Percentiles rank a stretch among this genome's conserved stretches.
phyloP scores from a whole-genome alignment of 371 early-diverging fungal genomes.

The Rhizopus microsporus region DNA sequence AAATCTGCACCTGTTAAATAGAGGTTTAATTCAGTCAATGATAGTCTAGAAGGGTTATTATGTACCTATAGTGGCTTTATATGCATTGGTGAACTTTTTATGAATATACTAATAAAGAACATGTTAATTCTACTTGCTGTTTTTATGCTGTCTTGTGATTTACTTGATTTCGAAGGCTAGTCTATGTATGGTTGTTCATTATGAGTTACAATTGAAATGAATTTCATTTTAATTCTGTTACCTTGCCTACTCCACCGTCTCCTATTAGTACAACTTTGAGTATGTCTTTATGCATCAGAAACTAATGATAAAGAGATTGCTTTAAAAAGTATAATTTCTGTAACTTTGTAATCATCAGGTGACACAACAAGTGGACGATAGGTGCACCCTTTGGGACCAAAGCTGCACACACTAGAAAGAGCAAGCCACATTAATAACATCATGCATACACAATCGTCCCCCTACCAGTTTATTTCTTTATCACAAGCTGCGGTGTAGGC shows the following conservation, averaged over 20 bases:
- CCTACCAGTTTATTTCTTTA: too few species aligned
- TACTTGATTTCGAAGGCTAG: slow-evolving; percentile 65
- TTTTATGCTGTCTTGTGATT: neutral
- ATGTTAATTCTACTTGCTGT: neutral
- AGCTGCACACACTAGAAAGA: too few species aligned
- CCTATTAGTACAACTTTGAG: slow-evolving; percentile 82
- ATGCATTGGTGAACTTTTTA: slow-evolving; percentile 90
- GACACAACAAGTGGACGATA: neutral
- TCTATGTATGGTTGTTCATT: slow-evolving; percentile 24
- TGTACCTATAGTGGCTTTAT: slow-evolving; percentile 96
- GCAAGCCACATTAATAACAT: too few species aligned
- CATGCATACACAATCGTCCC: too few species aligned
- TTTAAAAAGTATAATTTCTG: neutral
- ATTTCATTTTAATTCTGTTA: slow-evolving; percentile 16
- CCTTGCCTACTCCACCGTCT: slow-evolving; percentile 86
- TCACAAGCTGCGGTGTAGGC: too few species aligned
- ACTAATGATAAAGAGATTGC: neutral
- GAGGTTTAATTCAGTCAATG: neutral
- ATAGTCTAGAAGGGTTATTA: neutral
- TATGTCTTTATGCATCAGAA: slow-evolving; percentile 51
- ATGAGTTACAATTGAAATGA: neutral
- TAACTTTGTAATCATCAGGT: neutral
- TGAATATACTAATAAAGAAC: slow-evolving; percentile 78
- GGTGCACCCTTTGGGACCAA: neutral
- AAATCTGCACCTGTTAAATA: slow-evolving; percentile 78